Percentiles rank a stretch among this genome's conserved stretches.
Conservation (phyloP, 1,284 basidiomycete genomes). For the Entoloma clypeatum region DNA sequence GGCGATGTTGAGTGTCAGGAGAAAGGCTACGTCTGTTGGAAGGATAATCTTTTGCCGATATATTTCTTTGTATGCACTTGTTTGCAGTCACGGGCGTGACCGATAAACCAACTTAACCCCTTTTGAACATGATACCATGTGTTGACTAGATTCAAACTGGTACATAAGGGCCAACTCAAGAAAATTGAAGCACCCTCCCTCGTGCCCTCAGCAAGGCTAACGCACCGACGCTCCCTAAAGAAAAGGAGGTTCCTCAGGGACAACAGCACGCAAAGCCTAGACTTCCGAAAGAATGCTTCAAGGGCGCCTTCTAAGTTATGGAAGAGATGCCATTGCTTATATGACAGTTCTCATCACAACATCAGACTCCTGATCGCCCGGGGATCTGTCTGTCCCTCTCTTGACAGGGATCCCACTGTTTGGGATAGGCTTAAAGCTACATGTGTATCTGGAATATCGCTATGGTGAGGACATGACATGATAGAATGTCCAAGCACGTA, state of each 20-base stretch:
- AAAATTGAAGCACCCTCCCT: conserved; percentile 11
- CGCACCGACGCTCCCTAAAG: background rate
- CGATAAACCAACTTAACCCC: conserved; percentile 11
- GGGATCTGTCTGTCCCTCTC: too few species aligned
- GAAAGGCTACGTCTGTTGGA: conserved; percentile 16
- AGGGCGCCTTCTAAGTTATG: too few species aligned
- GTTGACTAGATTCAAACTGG: too few species aligned
- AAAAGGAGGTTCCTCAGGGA: conserved; percentile 1
- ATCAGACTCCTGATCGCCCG: too few species aligned
- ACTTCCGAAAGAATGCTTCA: too few species aligned
- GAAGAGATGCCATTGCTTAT: too few species aligned
- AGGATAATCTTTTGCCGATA: conserved; percentile 31
- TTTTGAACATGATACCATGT: background rate
- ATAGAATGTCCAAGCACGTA: too few species aligned
- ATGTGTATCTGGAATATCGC: too few species aligned
- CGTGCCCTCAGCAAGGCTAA: conserved; percentile 8
- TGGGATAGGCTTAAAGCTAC: too few species aligned
- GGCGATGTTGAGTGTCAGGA: conserved; percentile 17
- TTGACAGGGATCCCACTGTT: too few species aligned
- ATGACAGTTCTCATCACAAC: background rate
- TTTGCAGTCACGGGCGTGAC: conserved; percentile 24
- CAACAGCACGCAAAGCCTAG: background rate
- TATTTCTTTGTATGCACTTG: conserved; percentile 35
- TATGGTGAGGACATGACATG: too few species aligned
- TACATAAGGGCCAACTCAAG: too few species aligned